Conservation (phyloP, 768 basidiomycete genomes). For the Paxillus rubicundulus region DNA sequence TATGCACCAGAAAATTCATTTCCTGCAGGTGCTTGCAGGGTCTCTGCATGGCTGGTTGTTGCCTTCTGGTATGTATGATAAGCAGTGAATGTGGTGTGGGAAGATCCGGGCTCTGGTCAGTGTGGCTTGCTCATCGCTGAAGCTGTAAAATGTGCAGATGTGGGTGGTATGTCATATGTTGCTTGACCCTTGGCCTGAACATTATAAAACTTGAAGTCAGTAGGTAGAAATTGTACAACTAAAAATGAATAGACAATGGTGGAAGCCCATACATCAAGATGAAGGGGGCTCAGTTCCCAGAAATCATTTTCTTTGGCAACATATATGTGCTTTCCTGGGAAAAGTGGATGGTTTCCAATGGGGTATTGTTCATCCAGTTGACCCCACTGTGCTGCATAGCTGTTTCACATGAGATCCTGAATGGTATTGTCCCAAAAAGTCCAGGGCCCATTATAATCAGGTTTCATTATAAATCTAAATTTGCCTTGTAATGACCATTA, state of each 20-base stretch:
- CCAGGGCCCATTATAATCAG: no score
- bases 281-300: neutral
- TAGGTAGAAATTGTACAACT: neutral
- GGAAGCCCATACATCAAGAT: slow-evolving; percentile 1
- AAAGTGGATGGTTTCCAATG: neutral
- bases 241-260: neutral
- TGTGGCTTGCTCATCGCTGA: neutral
- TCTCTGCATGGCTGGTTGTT: no score
- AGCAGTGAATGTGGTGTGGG: neutral
- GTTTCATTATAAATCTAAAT: no score
- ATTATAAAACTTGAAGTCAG: neutral
- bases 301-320: neutral
- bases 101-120: neutral
- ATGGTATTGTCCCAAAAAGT: no score
- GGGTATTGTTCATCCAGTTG: neutral
- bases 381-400: neutral
- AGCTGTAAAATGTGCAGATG: neutral
- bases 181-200: neutral
- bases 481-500: no score
- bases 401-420: neutral
- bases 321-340: slow-evolving; percentile 6
- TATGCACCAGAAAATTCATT: no score
- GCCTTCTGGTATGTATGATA: neutral
- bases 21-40: no score
- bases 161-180: neutral